A percentile compares a stretch with the other conserved stretches of the same genome.
These are phyloP conservation scores for Pseudogymnoascus sp. DNA, from an alignment of 2,329 filamentous ascomycete genomes.

Conservation along the genomic window DNA sequence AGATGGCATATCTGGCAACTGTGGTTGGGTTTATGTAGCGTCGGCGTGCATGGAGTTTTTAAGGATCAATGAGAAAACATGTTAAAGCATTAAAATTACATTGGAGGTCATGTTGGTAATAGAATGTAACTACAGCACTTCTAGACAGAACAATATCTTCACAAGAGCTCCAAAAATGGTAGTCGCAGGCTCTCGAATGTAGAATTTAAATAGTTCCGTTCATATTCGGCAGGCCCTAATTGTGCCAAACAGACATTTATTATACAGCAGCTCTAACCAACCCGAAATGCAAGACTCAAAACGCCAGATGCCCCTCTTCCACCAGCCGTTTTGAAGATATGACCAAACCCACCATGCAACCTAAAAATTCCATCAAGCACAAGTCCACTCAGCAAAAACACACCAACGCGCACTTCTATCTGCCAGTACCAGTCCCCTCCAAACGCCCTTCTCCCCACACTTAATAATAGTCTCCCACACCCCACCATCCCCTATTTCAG, in stretches of 20 bases:
- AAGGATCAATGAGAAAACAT: neutral
- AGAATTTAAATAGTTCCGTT: neutral
- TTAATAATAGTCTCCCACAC: constrained; percentile 90
- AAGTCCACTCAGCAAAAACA: constrained; percentile 78
- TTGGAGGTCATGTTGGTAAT: neutral
- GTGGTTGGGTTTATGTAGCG: constrained; percentile 2
- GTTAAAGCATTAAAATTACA: neutral
- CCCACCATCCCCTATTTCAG: constrained; percentile 59
- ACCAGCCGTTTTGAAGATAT: neutral
- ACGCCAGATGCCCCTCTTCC: neutral
- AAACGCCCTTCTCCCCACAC: constrained; percentile 71
- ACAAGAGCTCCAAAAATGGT: neutral
- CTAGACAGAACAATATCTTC: neutral
- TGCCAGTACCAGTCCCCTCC: constrained; percentile 73
- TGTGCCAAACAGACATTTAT: neutral
- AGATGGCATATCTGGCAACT: neutral
- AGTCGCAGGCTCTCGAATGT: neutral
- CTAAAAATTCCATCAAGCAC: constrained; percentile 20
- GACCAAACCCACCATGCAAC: neutral
- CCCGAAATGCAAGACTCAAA: neutral
- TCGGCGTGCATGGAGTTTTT: neutral
- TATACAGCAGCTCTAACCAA: constrained; percentile 1
- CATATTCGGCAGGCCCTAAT: neutral
- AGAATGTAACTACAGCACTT: neutral
- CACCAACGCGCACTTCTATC: constrained; percentile 82